Conservation (phyloP, 345 rosid genomes). For the Eucalyptus pumila region DNA sequence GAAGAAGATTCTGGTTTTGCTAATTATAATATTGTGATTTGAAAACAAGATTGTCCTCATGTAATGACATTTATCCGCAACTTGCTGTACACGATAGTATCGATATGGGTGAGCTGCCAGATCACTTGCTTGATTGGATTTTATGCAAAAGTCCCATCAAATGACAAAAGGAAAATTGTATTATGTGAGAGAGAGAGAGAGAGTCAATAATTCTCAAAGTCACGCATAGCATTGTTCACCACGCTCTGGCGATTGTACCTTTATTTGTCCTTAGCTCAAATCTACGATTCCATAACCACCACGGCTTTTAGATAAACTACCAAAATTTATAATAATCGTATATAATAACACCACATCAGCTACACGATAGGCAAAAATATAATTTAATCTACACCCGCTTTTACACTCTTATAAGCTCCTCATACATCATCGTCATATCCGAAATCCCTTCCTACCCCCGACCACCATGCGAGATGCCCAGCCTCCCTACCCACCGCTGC, state of each 20-base stretch:
- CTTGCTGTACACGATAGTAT: neutral
- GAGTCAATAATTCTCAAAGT: neutral
- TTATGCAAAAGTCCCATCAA: neutral
- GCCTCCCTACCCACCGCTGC: neutral
- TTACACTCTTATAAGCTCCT: neutral
- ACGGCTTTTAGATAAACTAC: constrained; percentile 12
- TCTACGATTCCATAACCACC: constrained; percentile 1
- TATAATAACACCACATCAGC: neutral
- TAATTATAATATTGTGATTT: neutral
- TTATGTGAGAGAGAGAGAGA: neutral
- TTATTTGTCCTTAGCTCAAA: neutral
- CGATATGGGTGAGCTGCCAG: neutral
- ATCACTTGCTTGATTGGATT: neutral
- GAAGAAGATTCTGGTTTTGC: neutral
- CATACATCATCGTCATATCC: neutral
- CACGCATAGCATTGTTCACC: neutral
- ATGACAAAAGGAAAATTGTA: neutral
- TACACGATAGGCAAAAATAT: neutral
- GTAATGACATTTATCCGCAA: neutral
- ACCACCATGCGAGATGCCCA: constrained; percentile 2
- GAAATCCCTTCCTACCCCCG: neutral
- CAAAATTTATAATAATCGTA: neutral
- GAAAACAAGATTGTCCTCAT: neutral
- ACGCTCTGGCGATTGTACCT: neutral
- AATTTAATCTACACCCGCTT: neutral